phyloP scores from a whole-genome alignment of 306 rosid species.

The Ochetophila trinervis region DNA sequence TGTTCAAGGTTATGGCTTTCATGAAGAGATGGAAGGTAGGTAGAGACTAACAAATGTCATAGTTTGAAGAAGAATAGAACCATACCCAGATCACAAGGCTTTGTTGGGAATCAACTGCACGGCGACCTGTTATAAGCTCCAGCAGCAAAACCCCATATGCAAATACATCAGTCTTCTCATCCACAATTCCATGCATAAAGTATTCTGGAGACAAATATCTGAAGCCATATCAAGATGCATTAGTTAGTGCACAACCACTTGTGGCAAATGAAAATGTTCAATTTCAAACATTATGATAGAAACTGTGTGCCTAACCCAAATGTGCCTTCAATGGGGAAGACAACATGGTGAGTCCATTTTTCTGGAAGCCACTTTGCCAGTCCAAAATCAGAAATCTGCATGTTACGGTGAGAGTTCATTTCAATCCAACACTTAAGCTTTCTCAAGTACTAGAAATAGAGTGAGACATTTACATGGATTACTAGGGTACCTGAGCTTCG shows the following conservation, averaged over 20 bases:
- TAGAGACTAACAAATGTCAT: background rate
- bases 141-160: slow-evolving; percentile 85
- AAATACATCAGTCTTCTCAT: slow-evolving; percentile 90
- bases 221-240: slow-evolving; percentile 24
- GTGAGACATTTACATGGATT: background rate
- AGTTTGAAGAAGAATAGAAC: background rate
- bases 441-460: background rate
- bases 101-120: slow-evolving; percentile 80
- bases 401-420: background rate
- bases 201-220: slow-evolving; percentile 96
- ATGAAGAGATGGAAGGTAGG: too few species aligned
- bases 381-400: slow-evolving; percentile 95
- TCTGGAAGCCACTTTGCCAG: slow-evolving; percentile 96
- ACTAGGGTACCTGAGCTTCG: slow-evolving; percentile 64
- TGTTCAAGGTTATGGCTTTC: background rate
- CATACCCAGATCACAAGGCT: slow-evolving; percentile 93
- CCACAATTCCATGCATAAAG: slow-evolving; percentile 92
- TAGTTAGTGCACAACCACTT: background rate
- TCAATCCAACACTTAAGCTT: background rate
- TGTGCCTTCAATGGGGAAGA: slow-evolving; percentile 96
- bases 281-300: background rate
- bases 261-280: background rate
- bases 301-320: slow-evolving; percentile 65
- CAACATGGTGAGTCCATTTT: slow-evolving; percentile 90
- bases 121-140: slow-evolving; percentile 94